Evolutionary conservation across 2,329 filamentous ascomycete genomes (phyloP).

Genomic region (Corinectria fuckeliana): DNA sequence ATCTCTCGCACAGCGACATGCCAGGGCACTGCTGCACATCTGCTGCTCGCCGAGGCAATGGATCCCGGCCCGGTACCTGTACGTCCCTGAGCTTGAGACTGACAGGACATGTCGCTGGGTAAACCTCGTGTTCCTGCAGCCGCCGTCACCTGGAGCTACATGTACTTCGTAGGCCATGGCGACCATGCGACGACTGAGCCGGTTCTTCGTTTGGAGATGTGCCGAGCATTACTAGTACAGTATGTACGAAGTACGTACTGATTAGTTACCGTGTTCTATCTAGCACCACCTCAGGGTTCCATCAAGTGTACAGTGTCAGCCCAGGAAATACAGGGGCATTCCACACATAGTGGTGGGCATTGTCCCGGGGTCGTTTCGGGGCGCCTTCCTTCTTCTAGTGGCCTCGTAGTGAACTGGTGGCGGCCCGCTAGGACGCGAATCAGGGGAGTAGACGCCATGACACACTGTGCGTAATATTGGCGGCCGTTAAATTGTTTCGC

Average conservation of each 20-base stretch:
- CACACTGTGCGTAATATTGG: slow-evolving; percentile 26
- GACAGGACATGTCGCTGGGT: background rate
- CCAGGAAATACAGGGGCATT: slow-evolving; percentile 6
- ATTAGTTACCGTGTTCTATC: too few species aligned
- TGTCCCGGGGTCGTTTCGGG: background rate
- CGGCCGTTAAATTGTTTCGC: slow-evolving; percentile 35
- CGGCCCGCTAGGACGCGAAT: slow-evolving; percentile 11
- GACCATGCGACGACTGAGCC: slow-evolving; percentile 13
- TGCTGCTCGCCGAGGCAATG: background rate
- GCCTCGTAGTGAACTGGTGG: slow-evolving; percentile 2
- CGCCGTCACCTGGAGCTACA: slow-evolving; percentile 35
- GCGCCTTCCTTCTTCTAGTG: slow-evolving; percentile 3
- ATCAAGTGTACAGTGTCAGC: slow-evolving; percentile 9
- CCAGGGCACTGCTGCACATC: background rate
- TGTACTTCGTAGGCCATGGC: slow-evolving; percentile 8
- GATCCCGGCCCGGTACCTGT: background rate
- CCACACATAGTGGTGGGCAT: slow-evolving; percentile 11
- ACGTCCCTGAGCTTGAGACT: background rate
- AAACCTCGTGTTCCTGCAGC: slow-evolving; percentile 13
- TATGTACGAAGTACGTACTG: too few species aligned
- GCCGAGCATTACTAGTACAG: slow-evolving; percentile 15
- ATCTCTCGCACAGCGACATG: slow-evolving; percentile 1
- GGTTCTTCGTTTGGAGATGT: slow-evolving; percentile 23
- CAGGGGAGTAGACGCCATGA: slow-evolving; percentile 29
- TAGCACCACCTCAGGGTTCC: background rate